Evolutionary conservation across 495 filamentous ascomycete species (phyloP), one percentile per base, ranked within the genome.

Genomic region (Penicillium coffeae): DNA sequence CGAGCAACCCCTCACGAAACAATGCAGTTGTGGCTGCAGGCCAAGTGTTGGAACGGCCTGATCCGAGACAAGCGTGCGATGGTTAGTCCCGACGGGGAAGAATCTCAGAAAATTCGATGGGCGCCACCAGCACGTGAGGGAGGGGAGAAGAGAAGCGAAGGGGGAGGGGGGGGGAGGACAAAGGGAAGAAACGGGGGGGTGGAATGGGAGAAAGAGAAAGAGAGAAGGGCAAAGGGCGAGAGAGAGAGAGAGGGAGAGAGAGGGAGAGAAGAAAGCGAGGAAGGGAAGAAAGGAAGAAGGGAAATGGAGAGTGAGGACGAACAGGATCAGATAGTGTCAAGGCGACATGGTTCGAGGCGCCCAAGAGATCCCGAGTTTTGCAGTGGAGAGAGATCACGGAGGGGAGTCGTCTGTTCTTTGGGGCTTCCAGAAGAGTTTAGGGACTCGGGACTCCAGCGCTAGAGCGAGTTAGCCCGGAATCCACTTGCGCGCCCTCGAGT

Each of bases 11-110:
- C 41, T 39, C 46, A 21, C 54, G 49, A 48, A 43, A 69, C 65
- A 69, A 69, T 69, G 64, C 48, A 60, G 59, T 71, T 69, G 64
- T 71, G 59, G 45, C 62, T 60, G 63, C 59, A 61, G 63, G 58
- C 56, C 59, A 55, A 48, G 58, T 47, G 54, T 47, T 25, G 44
- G 50, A 57, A 54, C 57, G 53, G 52, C 50, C 52, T n/a, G 54
- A 52, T 61, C 56, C 61, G 56, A 61, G 55, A 68, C 56, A 63
- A 54, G 52, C 52, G 44, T 30, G 38, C 44, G 48, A 52, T 48
- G 59, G 58, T 47, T 51, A 38, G 38, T 30, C 25, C 25, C 25
- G 25, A 30, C 25, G 5, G 25, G 25, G 25, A 30, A 30, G 25
- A 30, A 5, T 30, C 25, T 30, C 25, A 30, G 25, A 30, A 30